A percentile compares a stretch with the other conserved stretches of the same genome.
Conservation (phyloP, 345 rosid genomes). For the Sisymbrium altissimum region DNA sequence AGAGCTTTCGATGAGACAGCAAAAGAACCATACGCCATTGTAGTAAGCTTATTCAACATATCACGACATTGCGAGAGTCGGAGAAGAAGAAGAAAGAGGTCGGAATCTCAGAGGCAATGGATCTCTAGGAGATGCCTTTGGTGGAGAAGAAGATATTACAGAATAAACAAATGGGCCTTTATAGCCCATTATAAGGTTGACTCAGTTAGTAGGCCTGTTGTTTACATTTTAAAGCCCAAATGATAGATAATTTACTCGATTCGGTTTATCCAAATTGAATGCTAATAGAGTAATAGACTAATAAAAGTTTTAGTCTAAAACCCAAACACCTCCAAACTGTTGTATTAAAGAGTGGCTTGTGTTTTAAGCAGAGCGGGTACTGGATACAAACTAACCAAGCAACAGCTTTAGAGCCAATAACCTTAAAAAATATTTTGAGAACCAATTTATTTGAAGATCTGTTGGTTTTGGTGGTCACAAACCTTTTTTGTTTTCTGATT, state of each 20-base stretch:
- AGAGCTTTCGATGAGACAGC: slow-evolving; percentile 31
- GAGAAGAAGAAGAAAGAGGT: slow-evolving; percentile 6
- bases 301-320: too few species aligned
- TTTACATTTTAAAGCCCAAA: neutral
- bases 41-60: slow-evolving; percentile 18
- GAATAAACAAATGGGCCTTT: neutral
- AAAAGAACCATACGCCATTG: slow-evolving; percentile 31
- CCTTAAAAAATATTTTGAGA: too few species aligned
- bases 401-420: too few species aligned
- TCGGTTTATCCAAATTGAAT: too few species aligned
- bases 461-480: too few species aligned
- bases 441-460: too few species aligned
- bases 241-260: neutral
- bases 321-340: neutral
- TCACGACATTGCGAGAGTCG: slow-evolving; percentile 17
- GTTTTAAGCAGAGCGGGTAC: too few species aligned
- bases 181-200: neutral
- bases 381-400: too few species aligned
- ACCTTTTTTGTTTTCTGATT: too few species aligned
- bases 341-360: neutral
- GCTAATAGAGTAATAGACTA: too few species aligned
- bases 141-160: neutral
- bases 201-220: neutral
- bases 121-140: slow-evolving; percentile 2
- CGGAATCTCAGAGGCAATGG: slow-evolving; percentile 7